Evolutionary conservation across 768 basidiomycete species (phyloP).

Genomic region (Boletus speciosus): DNA sequence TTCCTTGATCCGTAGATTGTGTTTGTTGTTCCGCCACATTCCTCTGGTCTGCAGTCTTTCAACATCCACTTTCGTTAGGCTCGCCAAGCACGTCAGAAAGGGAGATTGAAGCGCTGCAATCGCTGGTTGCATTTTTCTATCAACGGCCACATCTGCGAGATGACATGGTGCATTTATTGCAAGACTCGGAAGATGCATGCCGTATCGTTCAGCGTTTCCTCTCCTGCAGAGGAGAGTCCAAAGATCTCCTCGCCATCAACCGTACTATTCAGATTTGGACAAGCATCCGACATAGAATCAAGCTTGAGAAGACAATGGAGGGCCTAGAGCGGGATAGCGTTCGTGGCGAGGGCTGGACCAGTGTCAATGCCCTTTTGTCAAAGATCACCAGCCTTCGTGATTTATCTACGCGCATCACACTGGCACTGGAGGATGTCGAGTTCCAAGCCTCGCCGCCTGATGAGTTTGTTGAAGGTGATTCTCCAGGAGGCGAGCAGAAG

Average conservation of each 20-base stretch:
- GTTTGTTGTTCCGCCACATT: constrained; percentile 40
- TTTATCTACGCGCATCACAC: constrained; percentile 56
- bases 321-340: constrained; percentile 20
- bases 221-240: constrained; percentile 60
- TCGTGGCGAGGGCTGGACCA: constrained; percentile 48
- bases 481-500: constrained; percentile 13
- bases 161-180: constrained; percentile 56
- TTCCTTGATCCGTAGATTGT: constrained; percentile 71
- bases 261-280: constrained; percentile 61
- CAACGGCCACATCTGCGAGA: constrained; percentile 56
- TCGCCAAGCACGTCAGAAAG: constrained; percentile 75
- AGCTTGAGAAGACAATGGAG: constrained; percentile 57
- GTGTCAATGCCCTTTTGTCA: constrained; percentile 50
- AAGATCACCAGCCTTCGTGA: constrained; percentile 48
- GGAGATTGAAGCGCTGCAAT: constrained; percentile 73
- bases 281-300: constrained; percentile 46
- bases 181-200: constrained; percentile 61
- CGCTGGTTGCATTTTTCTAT: constrained; percentile 71
- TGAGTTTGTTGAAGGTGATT: constrained; percentile 24
- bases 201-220: constrained; percentile 78
- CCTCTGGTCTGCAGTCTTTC: constrained; percentile 8
- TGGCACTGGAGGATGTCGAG: constrained; percentile 40
- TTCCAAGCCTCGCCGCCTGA: constrained; percentile 13
- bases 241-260: constrained; percentile 64
- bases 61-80: constrained; percentile 42